These are phyloP conservation scores for Penicillium pulvis DNA, from an alignment of 495 filamentous ascomycete species.

Conservation along the genomic window DNA sequence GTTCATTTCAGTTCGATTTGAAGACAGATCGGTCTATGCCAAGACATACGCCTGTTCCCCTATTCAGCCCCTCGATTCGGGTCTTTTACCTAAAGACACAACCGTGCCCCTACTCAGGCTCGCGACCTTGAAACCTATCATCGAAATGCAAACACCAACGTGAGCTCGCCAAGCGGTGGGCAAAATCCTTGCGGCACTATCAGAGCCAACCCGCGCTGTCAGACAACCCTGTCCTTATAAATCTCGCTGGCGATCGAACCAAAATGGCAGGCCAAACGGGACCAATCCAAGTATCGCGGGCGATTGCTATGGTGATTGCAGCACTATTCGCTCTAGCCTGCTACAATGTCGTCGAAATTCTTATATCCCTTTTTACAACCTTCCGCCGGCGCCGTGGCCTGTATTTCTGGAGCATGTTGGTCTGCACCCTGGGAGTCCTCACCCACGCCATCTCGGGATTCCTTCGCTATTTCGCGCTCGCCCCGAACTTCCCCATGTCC, in stretches of 20 bases:
- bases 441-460: constrained; percentile 31
- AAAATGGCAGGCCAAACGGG: constrained; percentile 26
- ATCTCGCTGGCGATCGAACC: neutral
- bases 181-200: neutral
- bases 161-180: constrained; percentile 2
- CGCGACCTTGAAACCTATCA: neutral
- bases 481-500: constrained; percentile 26
- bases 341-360: constrained; percentile 44
- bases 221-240: too few species aligned
- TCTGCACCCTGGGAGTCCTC: constrained; percentile 30
- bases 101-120: neutral
- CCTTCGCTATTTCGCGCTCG: constrained; percentile 34
- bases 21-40: neutral
- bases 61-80: neutral
- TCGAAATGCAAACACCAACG: neutral
- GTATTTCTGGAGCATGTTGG: constrained; percentile 48
- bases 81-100: neutral
- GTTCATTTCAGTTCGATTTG: neutral
- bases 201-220: too few species aligned
- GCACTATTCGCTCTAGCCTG: constrained; percentile 35
- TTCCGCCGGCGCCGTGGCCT: constrained; percentile 42
- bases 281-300: constrained; percentile 12
- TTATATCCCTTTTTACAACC: constrained; percentile 39
- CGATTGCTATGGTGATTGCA: constrained; percentile 31
- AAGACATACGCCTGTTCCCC: neutral